phyloP scores from a whole-genome alignment of 176 grass and related monocot genomes.

The Cenchrus fungigraminus region DNA sequence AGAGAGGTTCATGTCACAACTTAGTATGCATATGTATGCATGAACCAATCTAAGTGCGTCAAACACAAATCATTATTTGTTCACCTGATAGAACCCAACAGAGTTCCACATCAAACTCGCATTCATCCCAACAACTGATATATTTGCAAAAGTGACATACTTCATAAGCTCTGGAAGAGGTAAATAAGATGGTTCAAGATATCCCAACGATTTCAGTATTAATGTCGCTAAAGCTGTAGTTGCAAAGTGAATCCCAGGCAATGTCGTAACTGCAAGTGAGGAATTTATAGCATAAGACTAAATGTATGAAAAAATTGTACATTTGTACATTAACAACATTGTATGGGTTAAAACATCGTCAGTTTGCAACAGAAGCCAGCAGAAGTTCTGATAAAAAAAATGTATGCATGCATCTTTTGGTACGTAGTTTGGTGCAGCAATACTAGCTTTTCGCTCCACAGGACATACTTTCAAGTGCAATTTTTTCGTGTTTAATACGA shows the following conservation, averaged over 20 bases:
- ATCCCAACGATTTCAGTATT: constrained; percentile 55
- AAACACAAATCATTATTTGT: neutral
- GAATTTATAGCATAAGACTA: neutral
- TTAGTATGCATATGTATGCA: neutral
- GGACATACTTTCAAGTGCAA: neutral
- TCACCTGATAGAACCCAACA: constrained; percentile 77
- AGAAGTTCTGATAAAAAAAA: neutral
- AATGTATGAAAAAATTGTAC: neutral
- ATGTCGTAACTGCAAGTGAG: constrained; percentile 50
- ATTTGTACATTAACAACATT: neutral
- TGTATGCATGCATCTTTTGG: neutral
- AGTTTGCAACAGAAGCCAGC: neutral
- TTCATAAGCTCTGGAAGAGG: constrained; percentile 57
- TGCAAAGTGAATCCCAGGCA: constrained; percentile 66
- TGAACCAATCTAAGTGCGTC: neutral
- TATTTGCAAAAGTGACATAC: constrained; percentile 64
- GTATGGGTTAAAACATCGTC: neutral
- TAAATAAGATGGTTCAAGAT: constrained; percentile 57
- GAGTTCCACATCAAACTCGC: constrained; percentile 78
- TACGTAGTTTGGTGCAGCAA: neutral
- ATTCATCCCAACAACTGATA: constrained; percentile 73
- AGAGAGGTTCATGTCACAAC: neutral
- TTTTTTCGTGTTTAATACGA: neutral
- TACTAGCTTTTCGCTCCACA: neutral
- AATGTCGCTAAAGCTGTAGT: constrained; percentile 60